A percentile compares a stretch with the other conserved stretches of the same genome.
Evolutionary conservation across 2,329 filamentous ascomycete species (phyloP).

Genomic region (Teratosphaeria pseudoeucalypti): DNA sequence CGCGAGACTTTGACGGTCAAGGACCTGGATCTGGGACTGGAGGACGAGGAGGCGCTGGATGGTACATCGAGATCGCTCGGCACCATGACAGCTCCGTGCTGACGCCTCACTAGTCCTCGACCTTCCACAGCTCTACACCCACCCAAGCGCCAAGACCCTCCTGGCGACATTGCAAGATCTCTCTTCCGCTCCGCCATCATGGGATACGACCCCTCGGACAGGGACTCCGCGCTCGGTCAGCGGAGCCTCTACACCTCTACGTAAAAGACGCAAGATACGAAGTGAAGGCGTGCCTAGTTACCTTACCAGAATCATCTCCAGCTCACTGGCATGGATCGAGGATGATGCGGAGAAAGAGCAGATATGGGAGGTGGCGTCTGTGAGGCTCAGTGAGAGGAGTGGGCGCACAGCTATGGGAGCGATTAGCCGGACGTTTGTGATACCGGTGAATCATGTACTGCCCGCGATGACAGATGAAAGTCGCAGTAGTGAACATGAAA

Average conservation of each 20-base stretch:
- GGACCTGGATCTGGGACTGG: slow-evolving; percentile 7
- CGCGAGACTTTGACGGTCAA: background rate
- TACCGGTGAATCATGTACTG: slow-evolving; percentile 25
- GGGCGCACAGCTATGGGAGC: slow-evolving; percentile 62
- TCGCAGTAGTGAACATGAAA: no score
- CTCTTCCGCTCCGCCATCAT: slow-evolving; percentile 56
- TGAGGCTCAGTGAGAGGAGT: slow-evolving; percentile 72
- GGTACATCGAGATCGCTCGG: slow-evolving; percentile 13
- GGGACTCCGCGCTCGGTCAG: slow-evolving; percentile 15
- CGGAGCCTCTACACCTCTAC: slow-evolving; percentile 15
- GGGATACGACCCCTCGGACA: slow-evolving; percentile 40
- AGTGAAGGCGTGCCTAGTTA: slow-evolving; percentile 50
- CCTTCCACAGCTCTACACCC: slow-evolving; percentile 73
- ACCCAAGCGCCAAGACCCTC: slow-evolving; percentile 56
- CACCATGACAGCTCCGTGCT: background rate
- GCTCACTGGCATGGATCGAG: slow-evolving; percentile 56
- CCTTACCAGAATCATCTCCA: slow-evolving; percentile 59
- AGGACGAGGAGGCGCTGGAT: slow-evolving; percentile 22
- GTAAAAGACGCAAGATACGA: slow-evolving; percentile 32
- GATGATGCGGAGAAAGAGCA: slow-evolving; percentile 55
- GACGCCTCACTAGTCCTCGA: slow-evolving; percentile 47
- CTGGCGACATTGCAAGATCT: slow-evolving; percentile 57
- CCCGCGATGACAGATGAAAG: background rate
- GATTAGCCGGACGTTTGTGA: slow-evolving; percentile 50
- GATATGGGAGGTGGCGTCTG: slow-evolving; percentile 70